Conservation (phyloP, 2,329 filamentous ascomycete species). For the Hirsutella minnesotensis region DNA sequence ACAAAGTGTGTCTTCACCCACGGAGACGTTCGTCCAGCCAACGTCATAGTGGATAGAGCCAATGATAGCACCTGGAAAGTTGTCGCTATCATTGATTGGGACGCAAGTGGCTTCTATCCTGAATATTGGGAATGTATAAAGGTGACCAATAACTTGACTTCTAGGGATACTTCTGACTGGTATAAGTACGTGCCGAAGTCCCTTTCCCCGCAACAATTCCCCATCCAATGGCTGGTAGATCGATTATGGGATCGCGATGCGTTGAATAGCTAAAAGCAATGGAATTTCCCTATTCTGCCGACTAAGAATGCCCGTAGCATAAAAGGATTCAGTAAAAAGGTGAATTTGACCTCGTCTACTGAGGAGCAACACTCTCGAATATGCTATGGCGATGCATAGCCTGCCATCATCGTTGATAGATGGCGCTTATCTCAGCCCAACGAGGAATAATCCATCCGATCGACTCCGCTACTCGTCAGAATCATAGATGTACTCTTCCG, state of each 20-base stretch:
- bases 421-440: not conserved
- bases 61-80: conserved; percentile 6
- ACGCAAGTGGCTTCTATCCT: conserved; percentile 10
- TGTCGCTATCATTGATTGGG: conserved; percentile 9
- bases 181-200: conserved; percentile 5
- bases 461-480: not conserved
- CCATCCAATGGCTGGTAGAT: conserved; percentile 2
- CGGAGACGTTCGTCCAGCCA: not conserved
- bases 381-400: not conserved
- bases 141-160: conserved; percentile 7
- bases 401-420: not conserved
- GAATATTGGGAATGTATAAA: conserved; percentile 11
- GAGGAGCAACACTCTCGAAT: not conserved
- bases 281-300: not conserved
- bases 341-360: not conserved
- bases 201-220: conserved; percentile 2
- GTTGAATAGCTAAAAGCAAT: not conserved
- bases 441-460: not conserved
- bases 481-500: not conserved
- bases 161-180: conserved; percentile 4
- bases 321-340: not conserved
- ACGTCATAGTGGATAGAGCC: conserved; percentile 1
- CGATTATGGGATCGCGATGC: conserved; percentile 2
- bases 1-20: conserved; percentile 6
- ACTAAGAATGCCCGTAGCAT: not conserved